Percentiles rank a stretch among this genome's conserved stretches.
Evolutionary conservation across 2,329 filamentous ascomycete species (phyloP).

Genomic region (Coniochaeta pulveracea): DNA sequence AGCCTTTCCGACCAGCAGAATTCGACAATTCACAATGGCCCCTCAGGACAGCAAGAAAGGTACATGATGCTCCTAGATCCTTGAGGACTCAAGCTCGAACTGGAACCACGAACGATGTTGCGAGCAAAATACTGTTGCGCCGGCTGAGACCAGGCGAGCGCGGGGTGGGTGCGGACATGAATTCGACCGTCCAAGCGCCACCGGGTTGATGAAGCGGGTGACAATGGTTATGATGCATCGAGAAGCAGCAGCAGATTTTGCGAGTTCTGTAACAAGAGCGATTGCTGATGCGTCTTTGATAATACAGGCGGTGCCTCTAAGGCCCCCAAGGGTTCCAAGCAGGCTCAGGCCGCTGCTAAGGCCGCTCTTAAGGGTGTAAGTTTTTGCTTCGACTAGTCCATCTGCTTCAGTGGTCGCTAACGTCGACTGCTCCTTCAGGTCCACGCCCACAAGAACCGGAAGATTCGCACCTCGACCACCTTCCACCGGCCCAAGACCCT

Average conservation of each 20-base stretch:
- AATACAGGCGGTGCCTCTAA: conserved; percentile 40
- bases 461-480: conserved; percentile 83
- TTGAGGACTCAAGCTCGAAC: too few species aligned
- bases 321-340: conserved; percentile 57
- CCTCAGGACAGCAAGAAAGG: conserved; percentile 28
- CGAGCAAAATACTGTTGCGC: conserved; percentile 6
- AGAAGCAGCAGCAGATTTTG: conserved; percentile 65
- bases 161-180: too few species aligned
- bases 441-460: conserved; percentile 71
- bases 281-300: conserved; percentile 56
- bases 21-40: conserved; percentile 22
- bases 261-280: conserved; percentile 54
- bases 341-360: conserved; percentile 92
- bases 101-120: conserved; percentile 7
- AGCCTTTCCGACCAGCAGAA: conserved; percentile 13
- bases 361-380: conserved; percentile 92
- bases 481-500: conserved; percentile 99
- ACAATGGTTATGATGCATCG: conserved; percentile 35
- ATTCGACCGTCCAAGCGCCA: conserved; percentile 3
- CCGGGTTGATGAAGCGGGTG: conserved; percentile 9
- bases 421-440: conserved; percentile 21
- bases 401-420: not conserved
- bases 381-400: conserved; percentile 19
- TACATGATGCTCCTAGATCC: conserved; percentile 14
- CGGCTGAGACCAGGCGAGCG: too few species aligned